phyloP scores from a whole-genome alignment of 768 basidiomycete genomes.

The Neoboletus subvelutipes region DNA sequence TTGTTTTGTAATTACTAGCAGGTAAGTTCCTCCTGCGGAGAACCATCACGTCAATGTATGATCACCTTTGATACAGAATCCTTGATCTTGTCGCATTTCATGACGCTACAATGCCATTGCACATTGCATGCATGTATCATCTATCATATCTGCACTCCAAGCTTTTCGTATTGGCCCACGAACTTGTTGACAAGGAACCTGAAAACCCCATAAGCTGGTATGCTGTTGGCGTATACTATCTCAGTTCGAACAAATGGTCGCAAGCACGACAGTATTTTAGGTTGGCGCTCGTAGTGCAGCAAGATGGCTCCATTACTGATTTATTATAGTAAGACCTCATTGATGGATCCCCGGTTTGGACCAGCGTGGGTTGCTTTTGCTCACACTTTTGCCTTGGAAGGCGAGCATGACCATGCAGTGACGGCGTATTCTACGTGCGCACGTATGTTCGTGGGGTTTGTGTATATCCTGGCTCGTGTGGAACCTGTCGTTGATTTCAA shows the following conservation, averaged over 20 bases:
- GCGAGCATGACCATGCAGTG: conserved; percentile 97
- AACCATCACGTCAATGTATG: not conserved
- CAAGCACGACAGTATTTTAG: conserved; percentile 95
- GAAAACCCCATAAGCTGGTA: conserved; percentile 96
- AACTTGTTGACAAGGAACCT: conserved; percentile 92
- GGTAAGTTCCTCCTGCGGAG: conserved; percentile 42
- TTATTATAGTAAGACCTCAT: conserved; percentile 76
- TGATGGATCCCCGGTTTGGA: conserved; percentile 95
- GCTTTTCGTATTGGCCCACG: conserved; percentile 94
- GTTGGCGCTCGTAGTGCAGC: conserved; percentile 41
- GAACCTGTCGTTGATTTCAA: conserved; percentile 7
- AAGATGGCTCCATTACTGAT: conserved; percentile 7
- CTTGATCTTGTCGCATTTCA: conserved; percentile 83
- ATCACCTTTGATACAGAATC: conserved; percentile 53
- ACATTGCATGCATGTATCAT: conserved; percentile 98
- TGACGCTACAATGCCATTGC: conserved; percentile 85
- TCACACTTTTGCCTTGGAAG: conserved; percentile 95
- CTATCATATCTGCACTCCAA: conserved; percentile 87
- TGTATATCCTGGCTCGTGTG: not conserved
- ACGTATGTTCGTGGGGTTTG: conserved; percentile 90
- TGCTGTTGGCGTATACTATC: conserved; percentile 97
- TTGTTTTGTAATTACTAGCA: conserved; percentile 83
- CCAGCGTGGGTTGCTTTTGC: conserved; percentile 98
- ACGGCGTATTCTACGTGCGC: conserved; percentile 98
- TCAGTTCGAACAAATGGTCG: conserved; percentile 80